phyloP scores from a whole-genome alignment of 1,139 yeast genomes.

The Saccharomyces hybrid region DNA sequence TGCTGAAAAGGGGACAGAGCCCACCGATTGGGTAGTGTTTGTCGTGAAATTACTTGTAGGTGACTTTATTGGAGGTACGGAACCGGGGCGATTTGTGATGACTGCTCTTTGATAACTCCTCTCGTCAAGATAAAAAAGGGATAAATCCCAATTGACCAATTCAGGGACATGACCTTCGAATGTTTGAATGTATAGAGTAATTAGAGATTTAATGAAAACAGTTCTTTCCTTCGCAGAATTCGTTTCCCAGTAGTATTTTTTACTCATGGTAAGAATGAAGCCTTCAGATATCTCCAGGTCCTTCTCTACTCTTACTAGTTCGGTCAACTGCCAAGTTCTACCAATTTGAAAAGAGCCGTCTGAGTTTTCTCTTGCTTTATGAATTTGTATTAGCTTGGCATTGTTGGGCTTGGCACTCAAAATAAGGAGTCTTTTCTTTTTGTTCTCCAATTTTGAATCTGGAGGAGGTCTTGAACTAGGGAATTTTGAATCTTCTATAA shows the following conservation, averaged over 20 bases:
- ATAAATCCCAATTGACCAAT: conserved; percentile 42
- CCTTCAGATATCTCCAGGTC: conserved; percentile 48
- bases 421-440: conserved; percentile 41
- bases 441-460: conserved; percentile 34
- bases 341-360: conserved; percentile 82
- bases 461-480: conserved; percentile 42
- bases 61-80: conserved; percentile 3
- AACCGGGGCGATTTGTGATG: conserved; percentile 8
- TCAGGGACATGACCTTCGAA: conserved; percentile 62
- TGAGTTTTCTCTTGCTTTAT: conserved; percentile 77
- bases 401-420: conserved; percentile 39
- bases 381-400: conserved; percentile 62
- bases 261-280: conserved; percentile 56
- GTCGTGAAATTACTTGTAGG: conserved; percentile 2
- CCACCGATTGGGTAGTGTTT: neutral
- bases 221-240: conserved; percentile 59
- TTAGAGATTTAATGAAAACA: conserved; percentile 55
- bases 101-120: conserved; percentile 31
- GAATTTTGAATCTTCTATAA: conserved; percentile 44
- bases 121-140: conserved; percentile 33
- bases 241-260: conserved; percentile 81
- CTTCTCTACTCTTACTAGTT: conserved; percentile 50
- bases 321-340: conserved; percentile 84
- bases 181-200: conserved; percentile 58
- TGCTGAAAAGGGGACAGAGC: neutral